Evolutionary conservation across 2,329 filamentous ascomycete species (phyloP), one percentile per base, ranked within the genome.

Genomic region (Huntiella savannae): DNA sequence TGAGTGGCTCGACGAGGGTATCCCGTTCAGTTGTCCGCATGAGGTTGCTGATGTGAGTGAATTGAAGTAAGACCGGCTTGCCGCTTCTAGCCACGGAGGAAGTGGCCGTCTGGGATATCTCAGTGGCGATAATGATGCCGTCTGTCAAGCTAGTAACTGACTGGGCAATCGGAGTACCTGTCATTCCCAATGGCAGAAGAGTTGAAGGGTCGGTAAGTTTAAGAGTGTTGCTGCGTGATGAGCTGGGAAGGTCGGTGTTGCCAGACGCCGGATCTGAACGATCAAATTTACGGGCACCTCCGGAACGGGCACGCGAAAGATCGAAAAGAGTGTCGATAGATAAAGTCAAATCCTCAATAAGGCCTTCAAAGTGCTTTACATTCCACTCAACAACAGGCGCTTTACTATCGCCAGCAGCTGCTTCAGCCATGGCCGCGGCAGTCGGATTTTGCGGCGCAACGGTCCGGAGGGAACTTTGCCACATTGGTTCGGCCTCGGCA

Each of bases 271-370:
- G 16, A 12, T 10, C 5, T 12, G 7, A 17, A 10, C n/a, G 6
- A 11, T 43, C 40, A 17, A 35, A 34, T 32, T 12, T 16, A 15
- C 40, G 54, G 2, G 61, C 59, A 1, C 61, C 63, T 1, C 67
- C 68, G 1, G 69, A 67, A 15, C 80, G 67, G 11, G 79, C 79
- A 43, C 77, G 66, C 0, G 81, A 85, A 11, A 87, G 65, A 55
- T 86, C 80, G 58, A 82, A 86, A 1, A 88, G 68, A 0, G 79
- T 84, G 59, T 87, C 82, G 57, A 87, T 84, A 2, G 79, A 84
- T 4, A 75, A 73, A 12, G 80, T 86, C 52, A 87, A 64, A 55
- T 87, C 81, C 51, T 72, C 71, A 35, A 86, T 71, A 11, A 87
- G 65, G 54, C 85, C 80, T 54, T 82, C 75, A 54, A 87, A 86